phyloP scores from a whole-genome alignment of 306 rosid species.

The Crotalaria pallida region DNA sequence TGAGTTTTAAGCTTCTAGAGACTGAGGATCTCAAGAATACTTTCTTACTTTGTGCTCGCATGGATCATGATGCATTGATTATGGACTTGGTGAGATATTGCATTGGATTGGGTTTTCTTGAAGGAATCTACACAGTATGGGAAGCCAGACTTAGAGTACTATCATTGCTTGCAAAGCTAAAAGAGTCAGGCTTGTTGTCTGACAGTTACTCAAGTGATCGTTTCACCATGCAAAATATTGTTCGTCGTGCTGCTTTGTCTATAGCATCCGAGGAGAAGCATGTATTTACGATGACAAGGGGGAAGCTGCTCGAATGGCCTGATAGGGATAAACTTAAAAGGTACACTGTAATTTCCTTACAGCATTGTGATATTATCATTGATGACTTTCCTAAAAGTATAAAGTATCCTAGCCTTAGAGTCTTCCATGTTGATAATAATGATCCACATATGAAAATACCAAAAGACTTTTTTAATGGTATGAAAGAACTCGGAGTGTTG shows the following conservation, averaged over 20 bases:
- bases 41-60: slow-evolving; percentile 27
- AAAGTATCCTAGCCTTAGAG: neutral
- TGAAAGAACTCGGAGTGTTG: slow-evolving; percentile 20
- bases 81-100: slow-evolving; percentile 15
- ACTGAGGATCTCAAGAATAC: slow-evolving; percentile 1
- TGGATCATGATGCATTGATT: neutral
- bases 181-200: neutral
- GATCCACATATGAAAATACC: slow-evolving; percentile 8
- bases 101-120: slow-evolving; percentile 21
- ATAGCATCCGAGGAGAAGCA: neutral
- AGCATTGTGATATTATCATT: neutral
- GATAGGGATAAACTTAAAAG: neutral
- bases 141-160: neutral
- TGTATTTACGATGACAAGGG: neutral
- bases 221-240: slow-evolving; percentile 13
- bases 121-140: neutral
- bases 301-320: slow-evolving; percentile 15
- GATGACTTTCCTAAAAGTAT: neutral
- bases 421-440: neutral
- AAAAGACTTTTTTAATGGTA: neutral
- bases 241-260: slow-evolving; percentile 8
- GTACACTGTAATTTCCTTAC: slow-evolving; percentile 15
- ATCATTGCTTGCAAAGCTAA: neutral
- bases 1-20: slow-evolving; percentile 26
- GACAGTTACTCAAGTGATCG: slow-evolving; percentile 1